Percentiles rank a stretch among this genome's conserved stretches.
Conservation (phyloP, 2,329 filamentous ascomycete genomes). For the Pyrenophora seminiperda region DNA sequence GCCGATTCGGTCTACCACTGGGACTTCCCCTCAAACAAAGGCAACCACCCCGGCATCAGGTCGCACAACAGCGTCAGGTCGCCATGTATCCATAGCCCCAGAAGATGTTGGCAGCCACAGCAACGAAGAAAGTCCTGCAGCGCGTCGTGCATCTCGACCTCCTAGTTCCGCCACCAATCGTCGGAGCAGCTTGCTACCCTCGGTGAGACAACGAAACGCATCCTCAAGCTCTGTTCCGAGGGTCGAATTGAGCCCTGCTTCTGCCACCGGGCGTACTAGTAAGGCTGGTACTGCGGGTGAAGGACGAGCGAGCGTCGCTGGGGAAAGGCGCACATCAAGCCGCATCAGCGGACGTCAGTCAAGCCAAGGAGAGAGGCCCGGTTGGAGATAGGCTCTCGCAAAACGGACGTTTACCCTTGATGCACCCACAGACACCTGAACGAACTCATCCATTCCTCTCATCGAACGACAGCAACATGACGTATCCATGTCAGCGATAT, state of each 20-base stretch:
- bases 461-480: slow-evolving; percentile 6
- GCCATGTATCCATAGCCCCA: slow-evolving; percentile 28
- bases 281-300: slow-evolving; percentile 33
- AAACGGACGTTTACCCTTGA: slow-evolving; percentile 12
- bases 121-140: slow-evolving; percentile 38
- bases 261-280: slow-evolving; percentile 30
- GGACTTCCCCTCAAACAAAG: slow-evolving; percentile 23
- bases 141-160: slow-evolving; percentile 34
- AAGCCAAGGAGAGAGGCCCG: slow-evolving; percentile 28
- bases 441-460: not conserved
- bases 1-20: slow-evolving; percentile 25
- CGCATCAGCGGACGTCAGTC: slow-evolving; percentile 33
- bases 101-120: slow-evolving; percentile 26
- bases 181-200: slow-evolving; percentile 37
- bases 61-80: slow-evolving; percentile 30
- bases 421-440: not conserved
- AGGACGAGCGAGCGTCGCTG: slow-evolving; percentile 28
- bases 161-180: slow-evolving; percentile 40
- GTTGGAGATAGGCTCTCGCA: slow-evolving; percentile 35
- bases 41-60: slow-evolving; percentile 29
- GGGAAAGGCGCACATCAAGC: slow-evolving; percentile 29
- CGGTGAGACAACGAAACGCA: slow-evolving; percentile 33
- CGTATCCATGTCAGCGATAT: slow-evolving; percentile 4
- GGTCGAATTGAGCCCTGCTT: slow-evolving; percentile 11
- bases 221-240: slow-evolving; percentile 21